Evolutionary conservation across 441 rosid species (phyloP), one percentile per base, ranked within the genome.

Genomic region (Sinapis alba): DNA sequence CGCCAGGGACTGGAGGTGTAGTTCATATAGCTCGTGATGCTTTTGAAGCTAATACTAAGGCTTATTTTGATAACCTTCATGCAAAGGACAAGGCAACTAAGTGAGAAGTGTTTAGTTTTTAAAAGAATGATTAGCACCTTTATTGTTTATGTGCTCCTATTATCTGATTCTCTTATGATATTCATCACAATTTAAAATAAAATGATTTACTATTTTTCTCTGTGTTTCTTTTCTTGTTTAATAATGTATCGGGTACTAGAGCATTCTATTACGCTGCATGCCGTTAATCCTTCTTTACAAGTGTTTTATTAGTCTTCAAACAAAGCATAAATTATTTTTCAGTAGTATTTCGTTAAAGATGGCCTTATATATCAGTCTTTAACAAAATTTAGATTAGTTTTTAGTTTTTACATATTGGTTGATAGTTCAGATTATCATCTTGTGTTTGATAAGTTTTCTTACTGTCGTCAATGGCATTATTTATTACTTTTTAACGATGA

Each of bases 41-140:
- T 59, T 70, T 70, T 0, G 66, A 70, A 15, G n/a, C 28, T 8
- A 67, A 67, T 18, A 26, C 65, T 0, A 71, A 71, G 60, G 53
- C 75, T 1, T 50, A 62, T 21, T 72, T 71, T 50, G 62, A 62
- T 9, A 62, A 62, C 53, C 51, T 51, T 23, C 69, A 72, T 36
- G 53, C 69, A 19, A 72, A 72, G 16, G 69, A 72, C 76, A 72
- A 72, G 76, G 20, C 74, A 0, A 13, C 16, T 18, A 70, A 59
- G 45, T 70, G 74, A 59, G 8, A 43, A 11, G 28, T 43, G 43
- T 41, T 61, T 13, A 13, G 24, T 45, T 20, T 47, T 43, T 45
- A 12, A 18, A 59, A 41, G 73, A 53, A 58, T 69, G 32, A 43
- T 23, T 30, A 11, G 10, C 60, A 19, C 11, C 1, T 18, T 45